These are phyloP conservation scores for Exidia glandulosa DNA, from an alignment of 768 basidiomycete genomes.

Conservation along the genomic window DNA sequence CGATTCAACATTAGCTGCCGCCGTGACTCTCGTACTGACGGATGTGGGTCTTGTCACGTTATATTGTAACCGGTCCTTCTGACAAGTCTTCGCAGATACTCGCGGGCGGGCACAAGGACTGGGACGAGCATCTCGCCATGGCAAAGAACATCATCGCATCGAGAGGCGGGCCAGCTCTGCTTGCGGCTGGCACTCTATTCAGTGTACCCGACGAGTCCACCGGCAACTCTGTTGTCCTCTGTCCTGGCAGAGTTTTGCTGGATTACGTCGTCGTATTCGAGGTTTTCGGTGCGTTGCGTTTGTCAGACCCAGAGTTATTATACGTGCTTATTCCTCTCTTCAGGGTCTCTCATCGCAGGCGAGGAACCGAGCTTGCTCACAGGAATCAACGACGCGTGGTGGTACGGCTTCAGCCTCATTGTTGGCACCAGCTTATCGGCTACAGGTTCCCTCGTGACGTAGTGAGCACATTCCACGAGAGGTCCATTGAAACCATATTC, in stretches of 20 bases:
- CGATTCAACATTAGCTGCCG: not conserved
- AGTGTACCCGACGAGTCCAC: not conserved
- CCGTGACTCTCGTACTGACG: not conserved
- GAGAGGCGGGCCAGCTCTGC: not conserved
- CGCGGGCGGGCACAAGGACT: not conserved
- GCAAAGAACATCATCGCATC: not conserved
- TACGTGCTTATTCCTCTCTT: not conserved
- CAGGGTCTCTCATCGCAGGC: constrained; percentile 21
- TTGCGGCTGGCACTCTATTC: not conserved
- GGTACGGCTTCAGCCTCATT: too few relatives aligned
- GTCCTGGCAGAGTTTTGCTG: constrained; percentile 21
- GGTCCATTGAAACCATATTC: constrained; percentile 25
- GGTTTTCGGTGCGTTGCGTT: constrained; percentile 16
- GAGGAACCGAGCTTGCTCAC: constrained; percentile 20
- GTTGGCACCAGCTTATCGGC: too few relatives aligned
- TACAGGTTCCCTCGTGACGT: too few relatives aligned
- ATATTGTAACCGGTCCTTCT: not conserved
- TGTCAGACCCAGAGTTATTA: constrained; percentile 2
- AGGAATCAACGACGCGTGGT: too few relatives aligned
- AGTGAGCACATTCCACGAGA: constrained; percentile 1
- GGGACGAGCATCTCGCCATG: not conserved
- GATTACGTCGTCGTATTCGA: constrained; percentile 26
- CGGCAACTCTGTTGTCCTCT: constrained; percentile 9
- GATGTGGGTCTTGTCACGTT: not conserved
- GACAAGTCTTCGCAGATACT: not conserved